Percentiles rank a stretch among this genome's conserved stretches.
phyloP scores from a whole-genome alignment of 2,329 filamentous ascomycete species.

The Fusarium ambrosium region DNA sequence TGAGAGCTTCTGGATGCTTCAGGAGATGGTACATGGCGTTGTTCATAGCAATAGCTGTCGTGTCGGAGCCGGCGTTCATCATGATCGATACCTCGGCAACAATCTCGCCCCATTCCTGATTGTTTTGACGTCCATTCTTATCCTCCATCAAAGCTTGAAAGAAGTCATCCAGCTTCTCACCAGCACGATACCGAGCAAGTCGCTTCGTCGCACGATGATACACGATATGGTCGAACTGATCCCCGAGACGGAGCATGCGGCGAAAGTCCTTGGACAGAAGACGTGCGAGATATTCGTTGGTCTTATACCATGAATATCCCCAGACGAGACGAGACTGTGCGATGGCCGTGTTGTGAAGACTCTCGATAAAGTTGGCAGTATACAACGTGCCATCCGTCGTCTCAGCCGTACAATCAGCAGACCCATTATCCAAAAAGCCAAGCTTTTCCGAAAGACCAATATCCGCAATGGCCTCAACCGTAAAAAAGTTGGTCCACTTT shows the following conservation, averaged over 20 bases:
- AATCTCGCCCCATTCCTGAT: conserved; percentile 70
- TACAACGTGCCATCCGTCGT: conserved; percentile 60
- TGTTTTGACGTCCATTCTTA: conserved; percentile 52
- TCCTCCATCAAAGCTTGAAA: conserved; percentile 68
- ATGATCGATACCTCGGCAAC: conserved; percentile 68
- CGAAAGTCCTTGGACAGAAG: not conserved
- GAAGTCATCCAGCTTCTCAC: conserved; percentile 71
- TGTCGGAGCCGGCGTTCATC: conserved; percentile 65
- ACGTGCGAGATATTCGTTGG: not conserved
- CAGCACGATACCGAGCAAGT: conserved; percentile 45
- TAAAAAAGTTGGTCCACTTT: conserved; percentile 66
- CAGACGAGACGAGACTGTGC: conserved; percentile 65
- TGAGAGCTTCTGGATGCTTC: conserved; percentile 50
- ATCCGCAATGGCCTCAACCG: conserved; percentile 68
- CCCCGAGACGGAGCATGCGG: not conserved
- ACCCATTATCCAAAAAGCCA: conserved; percentile 60
- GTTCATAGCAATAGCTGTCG: conserved; percentile 62
- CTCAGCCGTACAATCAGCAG: conserved; percentile 19
- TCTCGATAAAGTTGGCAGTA: conserved; percentile 61
- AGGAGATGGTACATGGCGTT: conserved; percentile 67
- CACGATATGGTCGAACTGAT: not conserved
- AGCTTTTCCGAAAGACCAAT: conserved; percentile 66
- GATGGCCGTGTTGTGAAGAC: conserved; percentile 63
- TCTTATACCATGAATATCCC: conserved; percentile 65
- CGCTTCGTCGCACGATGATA: conserved; percentile 14